These are phyloP conservation scores for Colletotrichum destructivum DNA, from an alignment of 2,329 filamentous ascomycete species.

Conservation along the genomic window DNA sequence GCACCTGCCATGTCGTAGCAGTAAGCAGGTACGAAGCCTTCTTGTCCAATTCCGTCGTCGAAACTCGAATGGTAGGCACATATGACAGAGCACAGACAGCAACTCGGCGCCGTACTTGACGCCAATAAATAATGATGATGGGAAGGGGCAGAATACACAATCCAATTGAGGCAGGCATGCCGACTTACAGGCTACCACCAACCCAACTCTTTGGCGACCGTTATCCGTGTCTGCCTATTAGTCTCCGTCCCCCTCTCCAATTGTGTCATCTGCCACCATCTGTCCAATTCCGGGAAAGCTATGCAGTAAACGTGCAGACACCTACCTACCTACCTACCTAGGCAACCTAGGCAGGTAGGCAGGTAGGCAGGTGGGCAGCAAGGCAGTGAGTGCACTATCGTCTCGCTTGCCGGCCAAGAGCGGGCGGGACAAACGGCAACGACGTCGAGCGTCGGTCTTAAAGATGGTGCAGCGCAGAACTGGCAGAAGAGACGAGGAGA, in stretches of 20 bases:
- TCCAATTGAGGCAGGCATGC: background rate
- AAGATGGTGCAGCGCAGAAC: constrained; percentile 16
- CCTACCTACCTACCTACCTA: too few species aligned
- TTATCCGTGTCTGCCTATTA: constrained; percentile 17
- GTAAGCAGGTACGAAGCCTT: background rate
- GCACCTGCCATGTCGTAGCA: constrained; percentile 28
- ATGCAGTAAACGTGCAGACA: background rate
- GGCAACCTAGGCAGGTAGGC: too few species aligned
- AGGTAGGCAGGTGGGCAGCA: background rate
- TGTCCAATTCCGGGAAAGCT: background rate
- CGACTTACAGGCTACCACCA: background rate
- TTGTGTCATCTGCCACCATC: background rate
- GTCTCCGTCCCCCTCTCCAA: constrained; percentile 4
- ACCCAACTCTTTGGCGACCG: constrained; percentile 1
- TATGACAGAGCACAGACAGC: background rate
- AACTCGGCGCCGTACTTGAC: background rate
- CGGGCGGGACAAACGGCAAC: constrained; percentile 24
- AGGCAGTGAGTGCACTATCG: background rate
- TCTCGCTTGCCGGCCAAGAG: constrained; percentile 15
- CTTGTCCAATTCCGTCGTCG: background rate
- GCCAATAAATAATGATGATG: background rate
- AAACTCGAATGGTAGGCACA: background rate
- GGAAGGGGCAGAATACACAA: background rate
- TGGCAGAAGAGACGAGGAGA: background rate
- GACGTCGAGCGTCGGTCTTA: constrained; percentile 1